Conservation (phyloP, 495 filamentous ascomycete species). For the Aspergillus indologenus region DNA sequence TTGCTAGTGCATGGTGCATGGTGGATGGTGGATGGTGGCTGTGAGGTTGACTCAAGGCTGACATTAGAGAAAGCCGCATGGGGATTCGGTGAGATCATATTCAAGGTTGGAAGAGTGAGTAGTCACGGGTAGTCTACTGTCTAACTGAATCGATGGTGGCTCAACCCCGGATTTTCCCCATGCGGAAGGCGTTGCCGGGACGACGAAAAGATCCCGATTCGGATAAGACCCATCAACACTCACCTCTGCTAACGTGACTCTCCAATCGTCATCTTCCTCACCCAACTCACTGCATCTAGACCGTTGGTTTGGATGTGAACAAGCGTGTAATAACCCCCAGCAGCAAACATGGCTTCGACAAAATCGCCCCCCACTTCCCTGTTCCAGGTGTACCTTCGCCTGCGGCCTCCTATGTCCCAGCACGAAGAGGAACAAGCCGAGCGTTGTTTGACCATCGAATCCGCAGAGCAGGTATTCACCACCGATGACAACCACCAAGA, state of each 20-base stretch:
- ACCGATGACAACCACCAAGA: constrained; percentile 31
- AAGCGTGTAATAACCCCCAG: constrained; percentile 4
- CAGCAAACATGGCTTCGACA: constrained; percentile 33
- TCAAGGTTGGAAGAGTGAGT: too few species aligned
- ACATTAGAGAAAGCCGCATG: neutral
- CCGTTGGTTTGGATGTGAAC: neutral
- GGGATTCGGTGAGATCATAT: neutral
- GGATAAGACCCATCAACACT: constrained; percentile 11
- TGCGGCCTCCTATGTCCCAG: constrained; percentile 65
- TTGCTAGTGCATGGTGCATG: neutral
- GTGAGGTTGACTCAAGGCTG: neutral
- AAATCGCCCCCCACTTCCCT: constrained; percentile 57
- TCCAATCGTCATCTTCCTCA: neutral
- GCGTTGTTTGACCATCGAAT: constrained; percentile 77
- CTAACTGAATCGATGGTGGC: neutral
- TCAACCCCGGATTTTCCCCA: constrained; percentile 3
- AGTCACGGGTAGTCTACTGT: too few species aligned
- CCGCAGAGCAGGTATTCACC: constrained; percentile 31
- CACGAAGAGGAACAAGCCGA: constrained; percentile 46
- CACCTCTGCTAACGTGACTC: constrained; percentile 7
- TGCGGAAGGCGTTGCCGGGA: constrained; percentile 15
- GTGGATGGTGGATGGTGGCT: too few species aligned
- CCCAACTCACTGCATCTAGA: neutral
- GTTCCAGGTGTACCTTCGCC: constrained; percentile 89
- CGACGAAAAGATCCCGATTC: constrained; percentile 14